These are phyloP conservation scores for Pleurotus eryngii DNA, from an alignment of 768 basidiomycete genomes.

Conservation along the genomic window DNA sequence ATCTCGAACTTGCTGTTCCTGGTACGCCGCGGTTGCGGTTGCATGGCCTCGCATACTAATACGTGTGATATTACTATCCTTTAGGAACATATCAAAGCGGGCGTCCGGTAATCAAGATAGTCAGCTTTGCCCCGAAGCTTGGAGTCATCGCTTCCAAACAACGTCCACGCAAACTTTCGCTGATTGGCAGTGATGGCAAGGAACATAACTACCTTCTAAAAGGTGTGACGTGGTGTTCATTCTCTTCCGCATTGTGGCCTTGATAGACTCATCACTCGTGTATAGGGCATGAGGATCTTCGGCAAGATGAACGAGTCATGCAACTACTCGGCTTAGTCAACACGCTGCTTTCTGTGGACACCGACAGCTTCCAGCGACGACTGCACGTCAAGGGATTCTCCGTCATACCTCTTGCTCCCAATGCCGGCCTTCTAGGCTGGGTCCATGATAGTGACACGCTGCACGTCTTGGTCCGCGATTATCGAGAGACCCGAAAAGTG, in stretches of 20 bases:
- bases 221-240: slow-evolving; percentile 41
- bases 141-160: slow-evolving; percentile 98
- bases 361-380: slow-evolving; percentile 93
- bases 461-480: slow-evolving; percentile 93
- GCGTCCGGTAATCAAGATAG: slow-evolving; percentile 75
- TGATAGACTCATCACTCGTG: neutral
- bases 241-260: neutral
- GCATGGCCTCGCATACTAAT: neutral
- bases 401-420: slow-evolving; percentile 96
- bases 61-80: neutral
- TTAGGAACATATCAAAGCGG: slow-evolving; percentile 91
- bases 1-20: slow-evolving; percentile 92
- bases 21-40: slow-evolving; percentile 41
- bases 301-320: slow-evolving; percentile 99
- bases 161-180: slow-evolving; percentile 81
- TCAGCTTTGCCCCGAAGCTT: slow-evolving; percentile 83
- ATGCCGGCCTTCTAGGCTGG: slow-evolving; percentile 94
- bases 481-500: slow-evolving; percentile 94
- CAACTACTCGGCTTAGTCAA: slow-evolving; percentile 99
- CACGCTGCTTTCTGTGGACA: slow-evolving; percentile 87
- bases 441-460: slow-evolving; percentile 94
- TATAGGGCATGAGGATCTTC: slow-evolving; percentile 94
- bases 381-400: slow-evolving; percentile 91
- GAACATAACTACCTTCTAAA: slow-evolving; percentile 93
- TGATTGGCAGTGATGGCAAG: slow-evolving; percentile 88